Evolutionary conservation across 441 rosid genomes (phyloP).

Genomic region (Capsella rubella): DNA sequence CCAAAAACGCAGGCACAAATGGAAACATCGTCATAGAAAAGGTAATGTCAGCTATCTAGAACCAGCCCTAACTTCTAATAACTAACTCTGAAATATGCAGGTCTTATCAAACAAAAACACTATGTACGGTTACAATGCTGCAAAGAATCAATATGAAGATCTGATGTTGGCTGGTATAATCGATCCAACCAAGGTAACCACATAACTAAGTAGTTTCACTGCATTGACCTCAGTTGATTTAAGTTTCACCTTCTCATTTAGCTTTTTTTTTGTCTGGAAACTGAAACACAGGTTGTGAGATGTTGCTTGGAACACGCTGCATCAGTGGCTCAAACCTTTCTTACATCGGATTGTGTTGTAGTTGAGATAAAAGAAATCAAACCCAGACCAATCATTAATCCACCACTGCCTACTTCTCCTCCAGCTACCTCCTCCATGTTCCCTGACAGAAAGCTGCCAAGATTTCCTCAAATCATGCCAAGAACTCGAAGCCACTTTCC

Average conservation of each 20-base stretch:
- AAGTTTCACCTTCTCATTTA: background rate
- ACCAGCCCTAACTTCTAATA: slow-evolving; percentile 2
- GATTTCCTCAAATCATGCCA: slow-evolving; percentile 40
- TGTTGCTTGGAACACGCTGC: slow-evolving; percentile 94
- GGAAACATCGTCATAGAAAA: slow-evolving; percentile 76
- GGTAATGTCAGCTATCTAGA: slow-evolving; percentile 47
- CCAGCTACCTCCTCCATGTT: slow-evolving; percentile 43
- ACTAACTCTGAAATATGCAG: slow-evolving; percentile 45
- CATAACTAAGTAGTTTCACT: background rate
- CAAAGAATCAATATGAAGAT: slow-evolving; percentile 73
- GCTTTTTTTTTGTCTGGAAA: background rate
- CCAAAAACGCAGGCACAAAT: slow-evolving; percentile 81
- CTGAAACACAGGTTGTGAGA: slow-evolving; percentile 71
- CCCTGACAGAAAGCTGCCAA: slow-evolving; percentile 37
- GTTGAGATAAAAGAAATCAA: slow-evolving; percentile 67
- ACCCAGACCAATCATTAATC: slow-evolving; percentile 56
- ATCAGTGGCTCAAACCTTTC: slow-evolving; percentile 83
- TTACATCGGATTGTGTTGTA: slow-evolving; percentile 78
- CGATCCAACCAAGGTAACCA: slow-evolving; percentile 82
- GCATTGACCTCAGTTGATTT: background rate
- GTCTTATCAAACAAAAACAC: slow-evolving; percentile 55
- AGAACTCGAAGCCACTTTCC: slow-evolving; percentile 42
- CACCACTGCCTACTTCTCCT: slow-evolving; percentile 48
- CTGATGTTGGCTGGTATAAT: slow-evolving; percentile 79
- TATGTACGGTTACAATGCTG: slow-evolving; percentile 85